Evolutionary conservation across 2,329 filamentous ascomycete genomes (phyloP).

Genomic region (Emergomyces pasteurianus): DNA sequence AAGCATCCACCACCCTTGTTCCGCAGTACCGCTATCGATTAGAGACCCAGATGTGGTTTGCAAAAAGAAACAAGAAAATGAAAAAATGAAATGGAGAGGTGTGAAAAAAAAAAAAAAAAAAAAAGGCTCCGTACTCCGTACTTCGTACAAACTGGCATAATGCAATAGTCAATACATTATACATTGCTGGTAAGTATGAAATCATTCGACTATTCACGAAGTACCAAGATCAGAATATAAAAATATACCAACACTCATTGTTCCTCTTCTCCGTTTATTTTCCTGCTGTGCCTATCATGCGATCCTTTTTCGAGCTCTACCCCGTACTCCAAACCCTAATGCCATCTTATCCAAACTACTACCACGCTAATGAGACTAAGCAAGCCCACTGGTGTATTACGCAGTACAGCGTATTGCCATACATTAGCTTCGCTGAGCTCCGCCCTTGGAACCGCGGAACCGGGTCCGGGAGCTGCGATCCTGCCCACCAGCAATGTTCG

Average conservation of each 20-base stretch:
- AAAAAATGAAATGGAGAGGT: not conserved
- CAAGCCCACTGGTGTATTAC: too few relatives aligned
- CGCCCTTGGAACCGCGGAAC: not conserved
- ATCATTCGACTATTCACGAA: too few relatives aligned
- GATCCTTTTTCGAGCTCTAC: too few relatives aligned
- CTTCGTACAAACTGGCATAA: too few relatives aligned
- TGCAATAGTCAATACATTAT: too few relatives aligned
- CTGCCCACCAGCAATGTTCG: not conserved
- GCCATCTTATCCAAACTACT: not conserved
- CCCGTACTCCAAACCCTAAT: too few relatives aligned
- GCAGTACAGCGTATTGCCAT: too few relatives aligned
- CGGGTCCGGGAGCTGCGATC: not conserved
- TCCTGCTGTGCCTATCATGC: too few relatives aligned
- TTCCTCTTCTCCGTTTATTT: not conserved
- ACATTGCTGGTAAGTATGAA: too few relatives aligned
- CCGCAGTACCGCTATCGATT: not conserved
- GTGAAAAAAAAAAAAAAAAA: not conserved
- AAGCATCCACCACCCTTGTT: not conserved
- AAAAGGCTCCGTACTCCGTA: not conserved
- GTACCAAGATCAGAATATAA: too few relatives aligned
- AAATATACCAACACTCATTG: too few relatives aligned
- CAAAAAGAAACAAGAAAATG: not conserved
- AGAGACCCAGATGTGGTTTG: not conserved
- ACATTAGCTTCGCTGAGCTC: not conserved
- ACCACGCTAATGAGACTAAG: too few relatives aligned